These are phyloP conservation scores for Hypoxylon sp. DNA, from an alignment of 2,329 filamentous ascomycete species.

Conservation along the genomic window DNA sequence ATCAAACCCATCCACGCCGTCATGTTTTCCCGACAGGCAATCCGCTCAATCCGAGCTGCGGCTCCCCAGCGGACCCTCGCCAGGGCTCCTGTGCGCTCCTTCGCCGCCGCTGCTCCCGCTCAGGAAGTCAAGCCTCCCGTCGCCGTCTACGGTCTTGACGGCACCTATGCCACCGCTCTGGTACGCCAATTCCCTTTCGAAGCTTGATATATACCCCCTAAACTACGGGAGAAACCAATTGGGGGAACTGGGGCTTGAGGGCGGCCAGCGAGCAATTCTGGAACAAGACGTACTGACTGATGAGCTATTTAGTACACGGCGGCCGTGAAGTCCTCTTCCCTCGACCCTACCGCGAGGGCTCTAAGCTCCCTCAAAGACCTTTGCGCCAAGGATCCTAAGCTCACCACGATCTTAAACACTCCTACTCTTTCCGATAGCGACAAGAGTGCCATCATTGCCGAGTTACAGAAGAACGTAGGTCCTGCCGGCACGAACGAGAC, in stretches of 20 bases:
- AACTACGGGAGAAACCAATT: slow-evolving; percentile 24
- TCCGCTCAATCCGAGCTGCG: slow-evolving; percentile 70
- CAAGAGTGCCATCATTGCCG: slow-evolving; percentile 87
- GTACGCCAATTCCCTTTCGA: slow-evolving; percentile 70
- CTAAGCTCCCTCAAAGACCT: slow-evolving; percentile 78
- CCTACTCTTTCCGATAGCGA: slow-evolving; percentile 84
- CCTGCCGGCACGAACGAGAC: slow-evolving; percentile 78
- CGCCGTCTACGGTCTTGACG: slow-evolving; percentile 94
- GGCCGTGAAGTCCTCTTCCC: slow-evolving; percentile 85
- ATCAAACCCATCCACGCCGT: slow-evolving; percentile 50
- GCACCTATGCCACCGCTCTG: slow-evolving; percentile 98
- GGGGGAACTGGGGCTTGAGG: slow-evolving; percentile 1
- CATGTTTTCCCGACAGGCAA: slow-evolving; percentile 74
- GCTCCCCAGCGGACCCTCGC: slow-evolving; percentile 73
- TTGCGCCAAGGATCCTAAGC: slow-evolving; percentile 87
- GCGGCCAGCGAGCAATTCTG: slow-evolving; percentile 4
- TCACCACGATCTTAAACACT: slow-evolving; percentile 79
- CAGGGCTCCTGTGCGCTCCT: slow-evolving; percentile 77
- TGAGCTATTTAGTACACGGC: slow-evolving; percentile 87
- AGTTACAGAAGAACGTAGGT: slow-evolving; percentile 88
- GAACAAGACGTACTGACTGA: slow-evolving; percentile 50
- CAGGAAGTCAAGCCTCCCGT: slow-evolving; percentile 86
- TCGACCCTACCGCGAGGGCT: slow-evolving; percentile 88
- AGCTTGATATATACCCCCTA: background rate
- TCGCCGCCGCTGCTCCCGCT: slow-evolving; percentile 76